Percentiles rank a stretch among this genome's conserved stretches.
Conservation (phyloP, 305 asterid genomes). For the Petunia hybrid region DNA sequence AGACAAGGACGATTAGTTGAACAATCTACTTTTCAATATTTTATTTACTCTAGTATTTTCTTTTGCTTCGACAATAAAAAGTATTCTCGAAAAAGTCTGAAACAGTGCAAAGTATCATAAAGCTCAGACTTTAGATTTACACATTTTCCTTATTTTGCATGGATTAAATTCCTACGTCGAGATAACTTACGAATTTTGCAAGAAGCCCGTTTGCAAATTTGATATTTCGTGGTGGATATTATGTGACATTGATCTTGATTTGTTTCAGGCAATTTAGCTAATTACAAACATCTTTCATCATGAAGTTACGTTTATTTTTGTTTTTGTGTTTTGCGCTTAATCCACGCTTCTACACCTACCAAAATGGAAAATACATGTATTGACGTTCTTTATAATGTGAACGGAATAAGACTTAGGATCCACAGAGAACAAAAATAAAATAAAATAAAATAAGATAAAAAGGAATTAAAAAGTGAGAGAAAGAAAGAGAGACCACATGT, state of each 20-base stretch:
- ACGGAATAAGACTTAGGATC: background rate
- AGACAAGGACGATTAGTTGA: constrained; percentile 32
- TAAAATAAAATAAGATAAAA: background rate
- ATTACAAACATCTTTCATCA: background rate
- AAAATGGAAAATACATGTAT: background rate
- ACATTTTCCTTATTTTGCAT: background rate
- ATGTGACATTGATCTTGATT: background rate
- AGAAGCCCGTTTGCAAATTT: background rate
- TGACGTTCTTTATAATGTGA: background rate
- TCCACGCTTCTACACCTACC: background rate
- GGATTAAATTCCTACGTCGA: background rate
- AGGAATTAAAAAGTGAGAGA: background rate
- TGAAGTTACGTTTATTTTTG: background rate
- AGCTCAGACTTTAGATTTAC: background rate
- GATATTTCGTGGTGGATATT: background rate
- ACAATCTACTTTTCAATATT: constrained; percentile 27
- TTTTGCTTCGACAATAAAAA: background rate
- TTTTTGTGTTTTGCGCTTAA: background rate
- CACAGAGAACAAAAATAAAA: constrained; percentile 24
- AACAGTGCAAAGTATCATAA: background rate
- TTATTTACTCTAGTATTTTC: background rate
- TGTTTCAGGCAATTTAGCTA: background rate
- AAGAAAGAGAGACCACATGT: background rate
- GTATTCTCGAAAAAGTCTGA: background rate
- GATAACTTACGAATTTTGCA: background rate